These are phyloP conservation scores for Botrytis cinerea DNA, from an alignment of 2,329 filamentous ascomycete species.

Conservation along the genomic window DNA sequence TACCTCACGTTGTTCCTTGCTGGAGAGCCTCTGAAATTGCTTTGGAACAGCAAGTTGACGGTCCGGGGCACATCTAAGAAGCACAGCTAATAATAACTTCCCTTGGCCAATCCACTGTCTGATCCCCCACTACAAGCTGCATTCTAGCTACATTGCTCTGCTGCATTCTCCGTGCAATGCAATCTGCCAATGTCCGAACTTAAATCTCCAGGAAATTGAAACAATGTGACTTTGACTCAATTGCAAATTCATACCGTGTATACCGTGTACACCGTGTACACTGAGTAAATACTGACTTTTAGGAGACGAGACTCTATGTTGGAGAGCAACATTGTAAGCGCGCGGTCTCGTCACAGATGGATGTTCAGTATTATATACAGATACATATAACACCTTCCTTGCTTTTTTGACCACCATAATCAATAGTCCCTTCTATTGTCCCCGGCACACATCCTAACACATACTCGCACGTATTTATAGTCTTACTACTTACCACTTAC, in stretches of 20 bases:
- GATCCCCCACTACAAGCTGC: neutral
- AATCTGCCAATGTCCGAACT: neutral
- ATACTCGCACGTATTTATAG: neutral
- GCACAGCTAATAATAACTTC: neutral
- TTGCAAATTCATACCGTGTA: neutral
- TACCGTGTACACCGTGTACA: neutral
- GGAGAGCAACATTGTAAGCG: neutral
- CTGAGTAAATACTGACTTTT: neutral
- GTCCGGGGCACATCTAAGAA: neutral
- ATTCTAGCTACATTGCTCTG: neutral
- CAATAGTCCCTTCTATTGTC: constrained; percentile 5
- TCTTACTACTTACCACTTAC: neutral
- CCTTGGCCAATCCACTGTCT: neutral
- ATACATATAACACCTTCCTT: neutral
- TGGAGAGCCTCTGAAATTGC: neutral
- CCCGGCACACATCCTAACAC: too few species aligned
- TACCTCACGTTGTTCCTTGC: neutral
- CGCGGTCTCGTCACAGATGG: neutral
- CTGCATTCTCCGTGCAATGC: neutral
- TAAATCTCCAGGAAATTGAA: neutral
- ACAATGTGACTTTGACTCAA: neutral
- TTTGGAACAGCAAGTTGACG: neutral
- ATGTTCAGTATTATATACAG: neutral
- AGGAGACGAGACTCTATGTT: neutral
- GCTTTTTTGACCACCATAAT: constrained; percentile 1